These are phyloP conservation scores for Ligustrum vulgare DNA, from an alignment of 257 asterid genomes.

Conservation along the genomic window DNA sequence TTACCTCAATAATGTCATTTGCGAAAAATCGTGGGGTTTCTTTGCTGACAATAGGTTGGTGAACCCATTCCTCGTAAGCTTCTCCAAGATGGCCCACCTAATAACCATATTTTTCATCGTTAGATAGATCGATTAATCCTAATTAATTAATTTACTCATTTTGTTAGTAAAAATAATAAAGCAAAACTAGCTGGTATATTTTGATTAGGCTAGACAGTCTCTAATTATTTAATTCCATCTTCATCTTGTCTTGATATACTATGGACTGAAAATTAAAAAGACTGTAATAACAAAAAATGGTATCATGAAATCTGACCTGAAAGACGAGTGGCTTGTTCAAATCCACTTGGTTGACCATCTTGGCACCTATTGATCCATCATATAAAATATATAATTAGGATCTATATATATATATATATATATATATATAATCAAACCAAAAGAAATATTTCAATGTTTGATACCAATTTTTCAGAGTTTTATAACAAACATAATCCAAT, in stretches of 20 bases:
- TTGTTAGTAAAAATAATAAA: too few species aligned
- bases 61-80: conserved; percentile 76
- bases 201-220: too few species aligned
- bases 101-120: too few species aligned
- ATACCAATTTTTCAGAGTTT: not conserved
- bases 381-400: too few species aligned
- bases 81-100: conserved; percentile 92
- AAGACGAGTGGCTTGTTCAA: conserved; percentile 80
- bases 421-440: not conserved
- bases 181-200: too few species aligned
- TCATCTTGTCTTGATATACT: too few species aligned
- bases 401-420: too few species aligned
- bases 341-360: conserved; percentile 83
- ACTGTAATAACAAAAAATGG: not conserved
- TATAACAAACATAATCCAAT: not conserved
- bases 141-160: too few species aligned
- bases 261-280: too few species aligned
- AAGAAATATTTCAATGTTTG: not conserved
- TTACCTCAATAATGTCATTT: conserved; percentile 59
- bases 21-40: conserved; percentile 62
- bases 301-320: conserved; percentile 49
- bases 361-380: conserved; percentile 42
- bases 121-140: too few species aligned
- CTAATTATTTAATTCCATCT: too few species aligned
- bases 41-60: conserved; percentile 61